Evolutionary conservation across 352 stramenopile species (phyloP).

Genomic region (Thraustochytrium sp.): DNA sequence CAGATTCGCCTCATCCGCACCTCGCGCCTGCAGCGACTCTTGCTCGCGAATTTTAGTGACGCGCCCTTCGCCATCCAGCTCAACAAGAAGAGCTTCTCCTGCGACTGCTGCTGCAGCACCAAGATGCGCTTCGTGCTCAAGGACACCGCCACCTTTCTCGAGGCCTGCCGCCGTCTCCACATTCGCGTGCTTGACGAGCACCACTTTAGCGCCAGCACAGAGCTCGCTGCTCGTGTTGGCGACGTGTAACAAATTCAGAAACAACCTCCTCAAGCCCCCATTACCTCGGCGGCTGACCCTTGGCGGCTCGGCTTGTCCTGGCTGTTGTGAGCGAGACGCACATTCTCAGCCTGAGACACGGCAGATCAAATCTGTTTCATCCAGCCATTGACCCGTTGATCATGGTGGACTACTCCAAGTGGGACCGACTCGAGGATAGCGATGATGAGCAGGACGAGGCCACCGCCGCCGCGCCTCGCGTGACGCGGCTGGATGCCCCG

Average conservation of each 20-base stretch:
- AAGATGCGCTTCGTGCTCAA: not conserved
- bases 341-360: no score
- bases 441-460: conserved; percentile 5
- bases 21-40: not conserved
- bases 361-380: not conserved
- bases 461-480: not conserved
- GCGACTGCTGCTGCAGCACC: not conserved
- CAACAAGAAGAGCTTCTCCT: not conserved
- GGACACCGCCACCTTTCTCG: not conserved
- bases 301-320: no score
- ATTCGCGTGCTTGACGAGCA: not conserved
- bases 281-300: no score
- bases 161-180: not conserved
- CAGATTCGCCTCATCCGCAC: not conserved
- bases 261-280: no score
- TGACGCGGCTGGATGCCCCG: not conserved
- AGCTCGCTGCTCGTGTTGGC: not conserved
- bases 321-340: no score
- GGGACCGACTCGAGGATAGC: conserved; percentile 13
- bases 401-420: conserved; percentile 41
- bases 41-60: not conserved
- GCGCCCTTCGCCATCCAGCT: not conserved
- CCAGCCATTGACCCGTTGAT: not conserved
- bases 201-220: not conserved
- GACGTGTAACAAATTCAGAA: not conserved